Conservation (phyloP, 768 basidiomycete species). For the Sistotremastrum suecicum region DNA sequence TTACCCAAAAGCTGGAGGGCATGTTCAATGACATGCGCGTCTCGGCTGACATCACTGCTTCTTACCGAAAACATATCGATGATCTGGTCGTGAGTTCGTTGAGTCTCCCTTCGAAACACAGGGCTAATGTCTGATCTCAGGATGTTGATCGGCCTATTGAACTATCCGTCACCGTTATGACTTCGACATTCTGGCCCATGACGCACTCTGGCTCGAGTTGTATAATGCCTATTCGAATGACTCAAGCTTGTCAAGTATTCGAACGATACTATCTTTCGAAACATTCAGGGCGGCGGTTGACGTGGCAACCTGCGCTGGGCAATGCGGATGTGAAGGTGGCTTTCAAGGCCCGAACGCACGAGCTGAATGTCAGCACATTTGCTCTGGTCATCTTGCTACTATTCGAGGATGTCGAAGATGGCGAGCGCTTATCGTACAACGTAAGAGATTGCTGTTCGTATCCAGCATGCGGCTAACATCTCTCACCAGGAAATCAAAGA, state of each 20-base stretch:
- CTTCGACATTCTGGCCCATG: constrained; percentile 94
- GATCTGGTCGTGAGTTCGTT: constrained; percentile 47
- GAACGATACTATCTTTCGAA: constrained; percentile 81
- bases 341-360: constrained; percentile 73
- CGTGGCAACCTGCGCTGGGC: constrained; percentile 85
- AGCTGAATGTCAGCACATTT: constrained; percentile 85
- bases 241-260: constrained; percentile 58
- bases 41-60: constrained; percentile 66
- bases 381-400: constrained; percentile 77
- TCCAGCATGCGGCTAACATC: background rate
- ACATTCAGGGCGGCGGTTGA: constrained; percentile 80
- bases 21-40: constrained; percentile 98
- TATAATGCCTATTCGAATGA: constrained; percentile 49
- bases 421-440: constrained; percentile 61
- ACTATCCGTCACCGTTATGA: constrained; percentile 84
- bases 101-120: constrained; percentile 12
- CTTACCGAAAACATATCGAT: constrained; percentile 40
- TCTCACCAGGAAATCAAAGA: constrained; percentile 65
- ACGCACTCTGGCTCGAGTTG: constrained; percentile 48
- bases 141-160: constrained; percentile 34
- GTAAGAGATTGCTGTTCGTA: constrained; percentile 27
- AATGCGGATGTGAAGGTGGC: constrained; percentile 76
- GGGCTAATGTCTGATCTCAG: constrained; percentile 34
- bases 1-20: constrained; percentile 94
- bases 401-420: constrained; percentile 60